Conservation (phyloP, 345 rosid genomes). For the Camelina laxa region DNA sequence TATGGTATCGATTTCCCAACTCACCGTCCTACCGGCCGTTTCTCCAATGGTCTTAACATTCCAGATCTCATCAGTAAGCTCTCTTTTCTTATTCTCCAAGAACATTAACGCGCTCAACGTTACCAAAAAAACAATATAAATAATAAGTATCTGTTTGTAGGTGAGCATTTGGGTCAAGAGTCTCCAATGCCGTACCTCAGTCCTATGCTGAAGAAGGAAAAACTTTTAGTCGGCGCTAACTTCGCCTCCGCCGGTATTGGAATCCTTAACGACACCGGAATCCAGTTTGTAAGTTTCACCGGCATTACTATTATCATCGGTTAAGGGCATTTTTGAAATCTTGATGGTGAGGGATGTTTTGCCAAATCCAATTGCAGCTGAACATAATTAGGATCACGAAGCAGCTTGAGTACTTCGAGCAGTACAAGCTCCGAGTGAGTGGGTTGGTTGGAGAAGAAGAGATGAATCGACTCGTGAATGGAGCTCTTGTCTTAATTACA, state of each 20-base stretch:
- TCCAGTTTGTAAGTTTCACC: conserved; percentile 71
- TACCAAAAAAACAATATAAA: neutral
- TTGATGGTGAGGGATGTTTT: conserved; percentile 8
- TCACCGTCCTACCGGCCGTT: conserved; percentile 74
- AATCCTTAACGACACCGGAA: conserved; percentile 86
- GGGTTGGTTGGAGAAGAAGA: conserved; percentile 58
- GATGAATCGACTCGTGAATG: conserved; percentile 55
- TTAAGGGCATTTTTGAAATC: neutral
- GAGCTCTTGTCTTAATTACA: conserved; percentile 69
- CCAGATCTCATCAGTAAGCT: conserved; percentile 81
- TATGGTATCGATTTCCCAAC: conserved; percentile 87
- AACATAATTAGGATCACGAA: conserved; percentile 69
- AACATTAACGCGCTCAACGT: neutral
- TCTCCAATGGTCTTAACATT: conserved; percentile 86
- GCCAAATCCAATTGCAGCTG: conserved; percentile 49
- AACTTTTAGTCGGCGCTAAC: conserved; percentile 79
- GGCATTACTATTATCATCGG: neutral
- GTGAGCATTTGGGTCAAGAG: conserved; percentile 68
- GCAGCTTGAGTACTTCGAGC: conserved; percentile 68
- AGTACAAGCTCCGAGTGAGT: conserved; percentile 64
- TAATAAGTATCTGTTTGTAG: conserved; percentile 42
- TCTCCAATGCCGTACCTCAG: conserved; percentile 79
- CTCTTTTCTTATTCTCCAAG: conserved; percentile 11
- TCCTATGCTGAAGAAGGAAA: conserved; percentile 64
- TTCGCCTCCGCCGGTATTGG: conserved; percentile 98